phyloP scores from a whole-genome alignment of 345 rosid genomes.

The Salix brachista region DNA sequence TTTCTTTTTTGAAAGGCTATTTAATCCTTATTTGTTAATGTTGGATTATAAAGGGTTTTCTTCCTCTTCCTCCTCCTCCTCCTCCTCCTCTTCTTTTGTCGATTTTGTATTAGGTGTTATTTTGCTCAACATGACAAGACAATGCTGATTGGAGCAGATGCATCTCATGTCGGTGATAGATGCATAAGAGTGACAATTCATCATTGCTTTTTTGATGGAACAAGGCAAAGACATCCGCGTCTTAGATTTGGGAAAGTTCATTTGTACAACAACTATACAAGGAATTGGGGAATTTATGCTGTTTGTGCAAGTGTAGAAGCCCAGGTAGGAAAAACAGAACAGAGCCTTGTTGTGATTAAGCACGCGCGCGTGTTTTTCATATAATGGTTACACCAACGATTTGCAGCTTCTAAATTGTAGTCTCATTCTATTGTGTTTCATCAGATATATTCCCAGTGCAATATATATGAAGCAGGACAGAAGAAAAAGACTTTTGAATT shows the following conservation, averaged over 20 bases:
- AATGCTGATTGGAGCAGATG: conserved; percentile 83
- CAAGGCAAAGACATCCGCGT: conserved; percentile 89
- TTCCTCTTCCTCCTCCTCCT: too few relatives aligned
- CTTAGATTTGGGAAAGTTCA: conserved; percentile 83
- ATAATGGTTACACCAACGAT: neutral
- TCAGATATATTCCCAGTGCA: conserved; percentile 88
- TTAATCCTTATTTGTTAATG: too few relatives aligned
- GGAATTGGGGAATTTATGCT: conserved; percentile 88
- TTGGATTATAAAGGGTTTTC: too few relatives aligned
- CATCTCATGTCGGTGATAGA: conserved; percentile 67
- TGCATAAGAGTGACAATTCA: conserved; percentile 87
- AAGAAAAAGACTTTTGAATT: conserved; percentile 86
- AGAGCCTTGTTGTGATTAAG: neutral
- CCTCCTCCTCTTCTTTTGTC: too few relatives aligned
- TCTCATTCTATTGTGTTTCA: neutral
- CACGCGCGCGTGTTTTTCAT: neutral
- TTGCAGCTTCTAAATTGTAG: neutral
- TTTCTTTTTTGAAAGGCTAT: too few relatives aligned
- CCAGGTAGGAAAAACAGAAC: conserved; percentile 38
- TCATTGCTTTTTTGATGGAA: conserved; percentile 89
- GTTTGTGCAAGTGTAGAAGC: conserved; percentile 91
- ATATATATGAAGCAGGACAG: conserved; percentile 88
- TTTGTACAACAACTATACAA: conserved; percentile 83
- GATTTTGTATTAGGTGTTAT: conserved; percentile 48
- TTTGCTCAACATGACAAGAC: conserved; percentile 84